These are phyloP conservation scores for Backusella westeae DNA, from an alignment of 192 early-diverging fungal genomes.

Conservation along the genomic window DNA sequence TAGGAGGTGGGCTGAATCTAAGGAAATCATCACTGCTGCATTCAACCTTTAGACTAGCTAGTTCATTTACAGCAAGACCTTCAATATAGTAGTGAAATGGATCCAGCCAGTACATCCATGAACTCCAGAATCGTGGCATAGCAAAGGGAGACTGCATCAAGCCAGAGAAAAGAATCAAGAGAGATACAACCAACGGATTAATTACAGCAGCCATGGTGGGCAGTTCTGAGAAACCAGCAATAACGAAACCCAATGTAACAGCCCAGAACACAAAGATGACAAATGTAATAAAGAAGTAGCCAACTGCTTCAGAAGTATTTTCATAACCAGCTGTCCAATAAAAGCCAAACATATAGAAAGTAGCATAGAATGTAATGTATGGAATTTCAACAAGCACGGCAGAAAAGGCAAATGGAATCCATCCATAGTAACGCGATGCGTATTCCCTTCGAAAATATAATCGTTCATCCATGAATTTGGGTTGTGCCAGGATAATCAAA, in stretches of 20 bases:
- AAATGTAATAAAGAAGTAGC: conserved; percentile 65
- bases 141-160: conserved; percentile 57
- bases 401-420: conserved; percentile 59
- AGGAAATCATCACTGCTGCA: conserved; percentile 56
- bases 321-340: conserved; percentile 74
- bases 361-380: conserved; percentile 58
- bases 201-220: conserved; percentile 58
- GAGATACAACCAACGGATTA: conserved; percentile 64
- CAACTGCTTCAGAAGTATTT: conserved; percentile 40
- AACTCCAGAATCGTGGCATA: conserved; percentile 68
- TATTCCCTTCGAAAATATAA: conserved; percentile 66
- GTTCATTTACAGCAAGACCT: conserved; percentile 57
- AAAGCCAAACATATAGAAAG: conserved; percentile 64
- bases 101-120: conserved; percentile 66
- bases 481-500: conserved; percentile 67
- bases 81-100: conserved; percentile 71
- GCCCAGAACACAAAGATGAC: conserved; percentile 62
- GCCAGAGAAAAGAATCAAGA: conserved; percentile 70
- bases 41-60: conserved; percentile 43
- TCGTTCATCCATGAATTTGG: conserved; percentile 67
- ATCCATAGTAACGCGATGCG: conserved; percentile 66
- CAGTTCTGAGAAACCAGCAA: conserved; percentile 65
- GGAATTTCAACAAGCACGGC: conserved; percentile 70
- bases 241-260: conserved; percentile 65
- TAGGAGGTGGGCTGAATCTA: conserved; percentile 49